These are phyloP conservation scores for Pseudopithomyces chartarum DNA, from an alignment of 2,329 filamentous ascomycete species.

Conservation along the genomic window DNA sequence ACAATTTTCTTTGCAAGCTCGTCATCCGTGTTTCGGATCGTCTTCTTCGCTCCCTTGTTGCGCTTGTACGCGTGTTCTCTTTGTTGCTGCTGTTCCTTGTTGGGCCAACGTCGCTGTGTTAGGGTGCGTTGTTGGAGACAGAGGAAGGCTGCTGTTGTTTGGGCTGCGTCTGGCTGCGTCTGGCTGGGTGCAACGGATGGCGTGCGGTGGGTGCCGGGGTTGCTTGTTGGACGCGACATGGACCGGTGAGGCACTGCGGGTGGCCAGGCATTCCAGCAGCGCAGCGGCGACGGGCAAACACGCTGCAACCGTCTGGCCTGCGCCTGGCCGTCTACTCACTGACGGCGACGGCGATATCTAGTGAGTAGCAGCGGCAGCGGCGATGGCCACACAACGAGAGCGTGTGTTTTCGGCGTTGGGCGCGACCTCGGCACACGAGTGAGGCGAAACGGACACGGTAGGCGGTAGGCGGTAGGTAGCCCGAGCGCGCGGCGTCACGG, in stretches of 20 bases:
- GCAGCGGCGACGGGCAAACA: neutral
- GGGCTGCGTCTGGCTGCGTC: neutral
- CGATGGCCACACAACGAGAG: neutral
- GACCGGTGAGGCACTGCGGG: conserved; percentile 6
- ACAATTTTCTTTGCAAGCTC: neutral
- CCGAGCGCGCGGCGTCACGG: conserved; percentile 1
- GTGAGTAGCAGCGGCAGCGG: neutral
- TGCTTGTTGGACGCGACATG: neutral
- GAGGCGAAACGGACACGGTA: neutral
- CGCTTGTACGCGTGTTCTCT: neutral
- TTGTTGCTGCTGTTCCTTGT: neutral
- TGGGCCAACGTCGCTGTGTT: neutral
- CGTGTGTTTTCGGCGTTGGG: neutral
- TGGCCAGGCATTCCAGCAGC: neutral
- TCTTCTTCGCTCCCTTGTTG: neutral
- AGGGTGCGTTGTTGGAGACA: neutral
- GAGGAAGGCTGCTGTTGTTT: neutral
- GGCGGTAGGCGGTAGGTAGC: neutral
- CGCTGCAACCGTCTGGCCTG: neutral
- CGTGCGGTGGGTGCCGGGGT: neutral
- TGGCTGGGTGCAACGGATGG: too few relatives aligned
- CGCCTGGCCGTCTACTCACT: neutral
- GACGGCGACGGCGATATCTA: neutral
- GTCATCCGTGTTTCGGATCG: neutral
- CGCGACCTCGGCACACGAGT: neutral